Evolutionary conservation across 495 filamentous ascomycete genomes (phyloP), one percentile per base, ranked within the genome.

Genomic region (Xylaria telfairii): DNA sequence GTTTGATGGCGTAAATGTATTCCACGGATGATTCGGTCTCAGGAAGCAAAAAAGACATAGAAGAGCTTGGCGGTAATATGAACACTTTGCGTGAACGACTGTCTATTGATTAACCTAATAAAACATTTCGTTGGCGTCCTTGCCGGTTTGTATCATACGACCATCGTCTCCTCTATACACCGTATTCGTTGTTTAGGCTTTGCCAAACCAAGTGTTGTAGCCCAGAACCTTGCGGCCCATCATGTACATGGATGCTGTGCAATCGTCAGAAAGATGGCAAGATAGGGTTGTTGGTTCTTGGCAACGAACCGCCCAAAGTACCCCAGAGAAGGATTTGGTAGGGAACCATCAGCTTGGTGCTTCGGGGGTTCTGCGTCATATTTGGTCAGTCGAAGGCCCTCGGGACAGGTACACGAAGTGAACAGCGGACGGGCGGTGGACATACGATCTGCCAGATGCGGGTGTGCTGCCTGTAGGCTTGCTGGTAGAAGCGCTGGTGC

Each of bases 371-470:
- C 82, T 85, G 81, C 78, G 76, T 73, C 60, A 79, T 76, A 77
- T 79, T 76, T 68, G 39, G 75, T 83, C 19, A 77, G 70, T 66
- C 64, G 65, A 19, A 37, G 34, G 47, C 24, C 39, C 24, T 53
- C 61, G 68, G 39, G 7, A 32, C 24, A 9, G 34, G 37, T 30
- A 47, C 41, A 28, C 47, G 5, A 56, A n/a, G 2, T 21, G 28
- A 44, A 17, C 6, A 19, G 60, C 7, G 28, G 6, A n/a, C 51
- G 15, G 46, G 26, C 42, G 41, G 71, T 46, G 67, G 51, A 89
- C 92, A 83, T 81, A 97, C 94, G 85, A 96, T 94, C 81, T 87
- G 88, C 94, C 94, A 97, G 81, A 94, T 84, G 79, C 94, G 90
- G 75, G 90, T 84, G 78, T 93, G 83, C 62, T 79, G 73, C 28